Evolutionary conservation across 2,329 filamentous ascomycete species (phyloP).

Genomic region (Zymoseptoria crescenta): DNA sequence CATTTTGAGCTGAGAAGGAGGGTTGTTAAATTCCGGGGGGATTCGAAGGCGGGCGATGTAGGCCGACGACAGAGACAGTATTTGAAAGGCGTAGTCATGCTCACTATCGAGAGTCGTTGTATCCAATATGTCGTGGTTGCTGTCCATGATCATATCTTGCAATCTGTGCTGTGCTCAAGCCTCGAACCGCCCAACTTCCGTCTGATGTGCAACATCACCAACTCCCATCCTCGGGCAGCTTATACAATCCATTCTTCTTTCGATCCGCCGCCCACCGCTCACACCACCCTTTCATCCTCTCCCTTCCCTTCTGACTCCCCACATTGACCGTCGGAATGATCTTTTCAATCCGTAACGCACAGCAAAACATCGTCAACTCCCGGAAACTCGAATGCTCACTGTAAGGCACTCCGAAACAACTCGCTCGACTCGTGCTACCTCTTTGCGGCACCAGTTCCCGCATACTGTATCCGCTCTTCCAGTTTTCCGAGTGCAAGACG

Average conservation of each 20-base stretch:
- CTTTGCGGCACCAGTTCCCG: conserved; percentile 71
- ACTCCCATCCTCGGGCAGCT: conserved; percentile 26
- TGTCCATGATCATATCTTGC: background rate
- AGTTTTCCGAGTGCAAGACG: conserved; percentile 59
- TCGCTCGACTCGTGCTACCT: conserved; percentile 72
- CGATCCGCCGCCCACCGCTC: conserved; percentile 57
- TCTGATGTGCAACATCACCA: too few species aligned
- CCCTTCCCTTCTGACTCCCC: conserved; percentile 54
- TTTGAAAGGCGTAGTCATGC: background rate
- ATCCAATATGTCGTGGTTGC: background rate
- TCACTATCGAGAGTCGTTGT: background rate
- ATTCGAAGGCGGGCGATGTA: background rate
- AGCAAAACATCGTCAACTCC: conserved; percentile 88
- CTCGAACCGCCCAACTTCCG: too few species aligned
- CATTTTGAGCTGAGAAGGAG: background rate
- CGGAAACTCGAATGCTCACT: conserved; percentile 93
- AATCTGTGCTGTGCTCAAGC: too few species aligned
- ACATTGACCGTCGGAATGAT: conserved; percentile 91
- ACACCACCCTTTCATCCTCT: conserved; percentile 60
- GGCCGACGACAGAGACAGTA: background rate
- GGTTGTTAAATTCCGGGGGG: conserved; percentile 1
- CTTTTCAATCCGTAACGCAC: conserved; percentile 76
- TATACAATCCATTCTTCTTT: conserved; percentile 54
- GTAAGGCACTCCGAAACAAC: conserved; percentile 91
- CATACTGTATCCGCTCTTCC: conserved; percentile 66